phyloP scores from a whole-genome alignment of 306 rosid genomes.

The Lagenaria siceraria region DNA sequence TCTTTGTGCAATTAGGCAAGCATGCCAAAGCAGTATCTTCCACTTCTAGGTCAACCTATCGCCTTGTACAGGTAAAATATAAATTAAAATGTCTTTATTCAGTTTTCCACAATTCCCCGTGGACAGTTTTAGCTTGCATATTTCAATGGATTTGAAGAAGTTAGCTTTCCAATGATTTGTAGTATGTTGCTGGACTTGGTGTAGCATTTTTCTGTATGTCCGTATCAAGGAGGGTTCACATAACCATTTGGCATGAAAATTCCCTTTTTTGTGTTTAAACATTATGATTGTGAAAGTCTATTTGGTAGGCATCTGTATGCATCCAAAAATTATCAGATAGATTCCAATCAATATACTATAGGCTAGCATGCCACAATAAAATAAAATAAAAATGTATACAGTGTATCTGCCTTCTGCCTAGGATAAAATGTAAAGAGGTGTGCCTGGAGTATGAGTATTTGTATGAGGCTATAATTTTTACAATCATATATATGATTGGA shows the following conservation, averaged over 20 bases:
- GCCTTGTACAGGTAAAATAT: conserved; percentile 60
- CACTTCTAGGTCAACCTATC: conserved; percentile 82
- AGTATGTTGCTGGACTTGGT: neutral
- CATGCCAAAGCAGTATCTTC: conserved; percentile 98
- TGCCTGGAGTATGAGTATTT: neutral
- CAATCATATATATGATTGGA: neutral
- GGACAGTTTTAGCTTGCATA: neutral
- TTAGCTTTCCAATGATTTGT: neutral
- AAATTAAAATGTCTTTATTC: neutral
- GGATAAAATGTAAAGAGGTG: neutral
- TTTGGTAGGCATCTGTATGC: neutral
- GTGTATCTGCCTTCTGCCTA: neutral
- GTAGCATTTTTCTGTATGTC: neutral
- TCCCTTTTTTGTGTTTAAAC: neutral
- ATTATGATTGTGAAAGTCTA: neutral
- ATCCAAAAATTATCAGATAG: neutral
- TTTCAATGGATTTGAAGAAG: neutral
- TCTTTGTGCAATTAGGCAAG: conserved; percentile 38
- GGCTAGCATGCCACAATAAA: neutral
- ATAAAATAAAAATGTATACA: no score
- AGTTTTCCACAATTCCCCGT: neutral
- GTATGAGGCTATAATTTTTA: neutral
- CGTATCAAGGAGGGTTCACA: neutral
- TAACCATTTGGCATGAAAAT: neutral
- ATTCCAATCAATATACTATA: neutral